A percentile compares a stretch with the other conserved stretches of the same genome.
These are phyloP conservation scores for Aspergillus versicolor DNA, from an alignment of 2,329 filamentous ascomycete genomes.

Conservation along the genomic window DNA sequence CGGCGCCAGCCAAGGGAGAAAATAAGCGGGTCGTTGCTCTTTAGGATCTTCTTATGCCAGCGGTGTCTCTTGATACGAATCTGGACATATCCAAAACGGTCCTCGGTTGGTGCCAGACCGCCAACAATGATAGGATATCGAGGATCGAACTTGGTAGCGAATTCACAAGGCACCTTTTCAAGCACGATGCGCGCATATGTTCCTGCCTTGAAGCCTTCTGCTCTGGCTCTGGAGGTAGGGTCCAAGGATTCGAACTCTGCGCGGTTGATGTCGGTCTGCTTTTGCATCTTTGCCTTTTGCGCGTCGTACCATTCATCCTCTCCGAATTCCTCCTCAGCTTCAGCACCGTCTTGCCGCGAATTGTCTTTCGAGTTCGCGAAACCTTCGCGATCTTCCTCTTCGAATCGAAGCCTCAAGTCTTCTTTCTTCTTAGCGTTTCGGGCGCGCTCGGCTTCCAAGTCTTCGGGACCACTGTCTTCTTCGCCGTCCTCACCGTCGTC, in stretches of 20 bases:
- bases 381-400: slow-evolving; percentile 96
- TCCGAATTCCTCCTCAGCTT: slow-evolving; percentile 71
- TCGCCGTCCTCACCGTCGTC: slow-evolving; percentile 54
- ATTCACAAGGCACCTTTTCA: slow-evolving; percentile 86
- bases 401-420: slow-evolving; percentile 89
- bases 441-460: slow-evolving; percentile 83
- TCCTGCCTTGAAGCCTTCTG: slow-evolving; percentile 88
- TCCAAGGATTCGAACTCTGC: slow-evolving; percentile 88
- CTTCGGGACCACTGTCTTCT: slow-evolving; percentile 36
- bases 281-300: slow-evolving; percentile 91
- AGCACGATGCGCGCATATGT: slow-evolving; percentile 91
- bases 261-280: slow-evolving; percentile 95
- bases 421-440: slow-evolving; percentile 91
- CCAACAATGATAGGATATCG: slow-evolving; percentile 83
- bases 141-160: slow-evolving; percentile 77
- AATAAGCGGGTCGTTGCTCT: slow-evolving; percentile 95
- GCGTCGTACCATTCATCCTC: slow-evolving; percentile 99
- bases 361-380: slow-evolving; percentile 83
- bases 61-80: slow-evolving; percentile 94
- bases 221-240: slow-evolving; percentile 74
- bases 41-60: slow-evolving; percentile 99
- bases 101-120: slow-evolving; percentile 88
- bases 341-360: slow-evolving; percentile 68
- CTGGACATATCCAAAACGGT: slow-evolving; percentile 93
- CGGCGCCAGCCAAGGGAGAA: slow-evolving; percentile 95